Base-by-base conservation (phyloP, 2,329 filamentous ascomycete species). In the Amesomyces nigricolor region DNA sequence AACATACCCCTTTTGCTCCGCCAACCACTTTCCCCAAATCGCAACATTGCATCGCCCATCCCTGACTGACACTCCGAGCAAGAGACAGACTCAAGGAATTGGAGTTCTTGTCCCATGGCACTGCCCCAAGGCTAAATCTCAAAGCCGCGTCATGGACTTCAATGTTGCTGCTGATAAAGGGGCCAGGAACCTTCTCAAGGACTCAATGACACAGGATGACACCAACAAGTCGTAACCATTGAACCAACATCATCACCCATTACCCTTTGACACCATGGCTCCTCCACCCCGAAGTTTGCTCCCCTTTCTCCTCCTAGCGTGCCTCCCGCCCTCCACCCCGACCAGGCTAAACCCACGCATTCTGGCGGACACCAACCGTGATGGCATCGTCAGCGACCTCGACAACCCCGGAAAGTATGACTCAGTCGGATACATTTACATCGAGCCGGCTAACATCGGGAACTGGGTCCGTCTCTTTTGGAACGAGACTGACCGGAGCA, bases 401-500 rank as follows among this genome's bases (percentile, higher is more conserved):
- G 51, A 53, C 29, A 44, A 53, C 1, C 1, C 8, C 26, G 26
- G 22, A n/a, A 53, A 53, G 26, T 44, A 47, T 9, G 37, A 35
- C 17, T 53, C 51, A 8, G 37, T 32, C 4, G 51, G 51, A 1
- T 26, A 13, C 29, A 42, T 53, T 7, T 53, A 53, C 38, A 43
- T 11, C 10, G 51, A 53, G 8, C 51, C 51, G 2, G 11, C 8
- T 2, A 37, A 49, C 16, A 29, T 46, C 38, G 39, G 46, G 7
- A 30, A 50, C 39, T 16, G 46, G 1, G 46, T 54, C 14, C 52
- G 46, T 8, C 29, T 54, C 5, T 54, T 54, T 13, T 54, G 52
- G 52, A 44, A 49, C 5, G 46, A 37, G 11, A 37, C 22, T 8
- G 49, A 60, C 8, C 72, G 70, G 70, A 40, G 45, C 13, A 45